Percentiles rank a stretch among this genome's conserved stretches.
These are phyloP conservation scores for Carex scoparia DNA, from an alignment of 176 grass and related monocot species.

Conservation along the genomic window DNA sequence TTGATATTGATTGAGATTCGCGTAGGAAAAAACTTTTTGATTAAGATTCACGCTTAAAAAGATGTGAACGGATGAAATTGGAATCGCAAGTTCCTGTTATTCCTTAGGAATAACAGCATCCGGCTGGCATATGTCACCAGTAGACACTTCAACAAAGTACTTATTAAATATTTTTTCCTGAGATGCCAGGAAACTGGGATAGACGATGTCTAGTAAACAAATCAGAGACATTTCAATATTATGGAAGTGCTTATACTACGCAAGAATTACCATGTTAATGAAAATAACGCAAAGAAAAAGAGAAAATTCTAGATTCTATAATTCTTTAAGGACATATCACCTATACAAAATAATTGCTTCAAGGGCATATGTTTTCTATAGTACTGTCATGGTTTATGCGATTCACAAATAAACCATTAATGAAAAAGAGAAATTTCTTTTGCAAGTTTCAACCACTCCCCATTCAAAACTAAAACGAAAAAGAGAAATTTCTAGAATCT, in stretches of 20 bases:
- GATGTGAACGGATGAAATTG: too few relatives aligned
- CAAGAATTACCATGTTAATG: background rate
- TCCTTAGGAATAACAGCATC: background rate
- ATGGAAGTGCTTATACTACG: background rate
- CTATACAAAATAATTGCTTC: background rate
- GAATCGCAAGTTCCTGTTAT: too few relatives aligned
- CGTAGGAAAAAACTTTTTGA: too few relatives aligned
- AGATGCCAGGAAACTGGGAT: background rate
- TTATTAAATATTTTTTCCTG: background rate
- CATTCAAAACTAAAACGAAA: slow-evolving; percentile 3
- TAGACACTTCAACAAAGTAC: background rate
- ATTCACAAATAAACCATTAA: background rate
- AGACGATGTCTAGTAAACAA: background rate
- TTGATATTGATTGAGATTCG: too few relatives aligned
- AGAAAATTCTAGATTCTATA: background rate
- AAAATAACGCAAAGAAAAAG: background rate
- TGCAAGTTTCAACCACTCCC: background rate
- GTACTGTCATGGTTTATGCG: background rate
- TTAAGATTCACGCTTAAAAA: too few relatives aligned
- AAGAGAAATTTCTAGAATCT: background rate
- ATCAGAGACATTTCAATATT: background rate
- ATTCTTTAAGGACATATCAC: slow-evolving; percentile 1
- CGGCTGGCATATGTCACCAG: background rate
- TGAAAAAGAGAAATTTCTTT: background rate
- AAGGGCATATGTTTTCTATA: background rate